A percentile compares a stretch with the other conserved stretches of the same genome.
Evolutionary conservation across 371 early-diverging fungal species (phyloP).

Genomic region (Phascolomyces articulosus): DNA sequence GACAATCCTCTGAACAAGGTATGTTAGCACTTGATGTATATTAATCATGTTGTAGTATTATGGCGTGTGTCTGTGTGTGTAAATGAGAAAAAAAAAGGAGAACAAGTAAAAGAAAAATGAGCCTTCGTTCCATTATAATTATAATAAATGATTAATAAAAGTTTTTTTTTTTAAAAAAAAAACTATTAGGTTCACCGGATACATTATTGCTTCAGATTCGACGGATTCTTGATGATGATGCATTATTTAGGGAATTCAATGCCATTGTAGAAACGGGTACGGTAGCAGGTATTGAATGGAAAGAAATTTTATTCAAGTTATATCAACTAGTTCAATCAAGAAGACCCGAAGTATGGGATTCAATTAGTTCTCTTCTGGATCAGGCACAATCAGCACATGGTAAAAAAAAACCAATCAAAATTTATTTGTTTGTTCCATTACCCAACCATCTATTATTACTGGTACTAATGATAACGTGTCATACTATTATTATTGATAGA

Average conservation of each 20-base stretch:
- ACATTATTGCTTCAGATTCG: background rate
- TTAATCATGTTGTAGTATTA: no score
- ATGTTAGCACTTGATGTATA: no score
- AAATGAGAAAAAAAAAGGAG: no score
- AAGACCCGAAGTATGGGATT: constrained; percentile 18
- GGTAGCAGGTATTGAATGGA: constrained; percentile 3
- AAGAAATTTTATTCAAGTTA: background rate
- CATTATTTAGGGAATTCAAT: background rate
- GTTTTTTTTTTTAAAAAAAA: no score
- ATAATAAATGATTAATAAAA: no score
- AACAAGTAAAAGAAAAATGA: no score
- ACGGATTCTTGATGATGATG: constrained; percentile 6
- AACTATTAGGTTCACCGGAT: background rate
- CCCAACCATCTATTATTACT: no score
- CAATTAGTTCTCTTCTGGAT: constrained; percentile 5
- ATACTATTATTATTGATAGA: background rate
- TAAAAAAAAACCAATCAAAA: background rate
- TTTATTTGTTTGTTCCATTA: no score
- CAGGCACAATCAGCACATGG: constrained; percentile 4
- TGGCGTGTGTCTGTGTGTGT: no score
- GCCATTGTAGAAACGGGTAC: background rate
- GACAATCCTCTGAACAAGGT: background rate
- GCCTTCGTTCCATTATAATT: no score
- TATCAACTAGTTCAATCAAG: constrained; percentile 6
- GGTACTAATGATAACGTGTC: no score